Conservation (phyloP, 805 yeast genomes). For the Candida coquimbonensis region DNA sequence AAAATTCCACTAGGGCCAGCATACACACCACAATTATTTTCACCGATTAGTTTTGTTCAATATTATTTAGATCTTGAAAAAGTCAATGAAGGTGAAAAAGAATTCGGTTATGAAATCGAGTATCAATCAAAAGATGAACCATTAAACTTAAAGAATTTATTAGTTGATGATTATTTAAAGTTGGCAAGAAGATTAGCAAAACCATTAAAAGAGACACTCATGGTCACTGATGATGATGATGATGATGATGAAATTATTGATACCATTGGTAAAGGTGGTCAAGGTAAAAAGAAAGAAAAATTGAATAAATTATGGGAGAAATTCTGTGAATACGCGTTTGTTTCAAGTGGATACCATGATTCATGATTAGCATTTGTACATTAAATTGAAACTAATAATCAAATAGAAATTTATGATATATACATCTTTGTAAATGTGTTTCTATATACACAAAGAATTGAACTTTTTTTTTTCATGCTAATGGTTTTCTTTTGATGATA, state of each 20-base stretch:
- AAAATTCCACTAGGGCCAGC: conserved; percentile 65
- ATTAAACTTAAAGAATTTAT: conserved; percentile 45
- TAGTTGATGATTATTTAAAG: conserved; percentile 57
- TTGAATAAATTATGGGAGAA: too few relatives aligned
- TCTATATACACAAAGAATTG: too few relatives aligned
- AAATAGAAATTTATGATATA: too few relatives aligned
- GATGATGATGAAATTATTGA: conserved; percentile 4
- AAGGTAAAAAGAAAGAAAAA: too few relatives aligned
- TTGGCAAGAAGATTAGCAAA: conserved; percentile 48
- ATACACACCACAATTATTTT: conserved; percentile 58
- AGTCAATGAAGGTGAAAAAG: conserved; percentile 35
- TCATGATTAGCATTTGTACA: too few relatives aligned
- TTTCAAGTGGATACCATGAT: not conserved
- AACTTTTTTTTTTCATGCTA: conserved; percentile 2
- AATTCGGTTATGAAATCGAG: conserved; percentile 56
- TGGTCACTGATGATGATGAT: conserved; percentile 11
- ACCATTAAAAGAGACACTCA: conserved; percentile 23
- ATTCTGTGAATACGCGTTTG: too few relatives aligned
- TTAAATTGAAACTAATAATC: too few relatives aligned
- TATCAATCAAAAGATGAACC: conserved; percentile 59
- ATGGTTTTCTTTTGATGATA: conserved; percentile 17
- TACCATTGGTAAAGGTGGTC: too few relatives aligned
- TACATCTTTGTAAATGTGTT: too few relatives aligned
- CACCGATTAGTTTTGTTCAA: conserved; percentile 69
- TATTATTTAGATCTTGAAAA: conserved; percentile 59